Percentiles rank a stretch among this genome's conserved stretches.
Evolutionary conservation across 2,329 filamentous ascomycete species (phyloP).

Genomic region (Aspergillus fumigatiaffinis): DNA sequence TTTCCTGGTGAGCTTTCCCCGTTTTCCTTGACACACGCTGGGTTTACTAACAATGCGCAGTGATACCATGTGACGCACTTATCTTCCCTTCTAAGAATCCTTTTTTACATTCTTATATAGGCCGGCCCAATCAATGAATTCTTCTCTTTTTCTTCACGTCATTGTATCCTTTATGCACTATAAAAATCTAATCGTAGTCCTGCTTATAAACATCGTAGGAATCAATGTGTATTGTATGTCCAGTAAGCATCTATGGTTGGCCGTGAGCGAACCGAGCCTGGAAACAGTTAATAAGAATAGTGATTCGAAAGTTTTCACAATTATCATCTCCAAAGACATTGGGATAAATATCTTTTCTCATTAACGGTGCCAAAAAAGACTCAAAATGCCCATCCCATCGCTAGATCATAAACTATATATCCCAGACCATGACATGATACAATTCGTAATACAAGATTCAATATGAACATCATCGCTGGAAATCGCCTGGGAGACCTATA

Average conservation of each 20-base stretch:
- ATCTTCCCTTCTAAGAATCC: slow-evolving; percentile 2
- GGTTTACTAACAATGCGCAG: background rate
- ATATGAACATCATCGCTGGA: slow-evolving; percentile 6
- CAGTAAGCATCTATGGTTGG: background rate
- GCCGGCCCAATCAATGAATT: slow-evolving; percentile 3
- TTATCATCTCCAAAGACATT: too few species aligned
- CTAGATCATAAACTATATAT: background rate
- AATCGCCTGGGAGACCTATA: slow-evolving; percentile 11
- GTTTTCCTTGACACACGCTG: background rate
- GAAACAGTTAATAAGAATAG: too few species aligned
- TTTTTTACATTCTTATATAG: slow-evolving; percentile 8
- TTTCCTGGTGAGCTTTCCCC: slow-evolving; percentile 59
- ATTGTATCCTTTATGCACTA: background rate
- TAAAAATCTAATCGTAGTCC: background rate
- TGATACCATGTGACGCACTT: slow-evolving; percentile 6
- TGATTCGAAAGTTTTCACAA: too few species aligned
- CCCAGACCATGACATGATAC: background rate
- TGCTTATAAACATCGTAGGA: background rate
- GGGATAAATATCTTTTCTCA: background rate
- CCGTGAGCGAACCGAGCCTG: background rate
- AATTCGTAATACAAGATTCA: background rate
- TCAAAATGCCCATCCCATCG: background rate
- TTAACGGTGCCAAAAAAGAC: background rate
- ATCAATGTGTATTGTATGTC: background rate
- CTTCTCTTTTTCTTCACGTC: background rate